Evolutionary conservation across 768 basidiomycete species (phyloP), one percentile per base, ranked within the genome.

Genomic region (Psilocybe cubensis): DNA sequence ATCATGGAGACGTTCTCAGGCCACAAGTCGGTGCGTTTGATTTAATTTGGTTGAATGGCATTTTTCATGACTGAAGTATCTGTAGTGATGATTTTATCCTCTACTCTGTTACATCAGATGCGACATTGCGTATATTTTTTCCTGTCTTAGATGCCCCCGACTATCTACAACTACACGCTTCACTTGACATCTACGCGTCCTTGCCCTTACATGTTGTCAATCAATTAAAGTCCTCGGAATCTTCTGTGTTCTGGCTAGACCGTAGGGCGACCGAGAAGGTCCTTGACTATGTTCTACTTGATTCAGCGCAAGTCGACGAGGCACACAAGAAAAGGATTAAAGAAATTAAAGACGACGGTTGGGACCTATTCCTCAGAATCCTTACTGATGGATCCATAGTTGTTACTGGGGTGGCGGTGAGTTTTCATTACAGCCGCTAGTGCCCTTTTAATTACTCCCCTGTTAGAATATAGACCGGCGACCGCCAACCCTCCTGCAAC

Each of bases 71-170:
- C 31, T 46, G 62, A 9, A 59, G n/a, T 28, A 23, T 56, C 31
- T 24, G 3, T 61, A 92, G 91, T 40, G 86, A 89, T 65, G 90
- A 92, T 67, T 76, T 88, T 2, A 85, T 89, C 53, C 77, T 96
- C 3, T 95, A 91, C 68, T 94, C 93, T 31, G 82, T 92, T 58
- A 93, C 95, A 12, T 83, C 85, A 23, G 91, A 95, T 64, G 84
- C 91, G 0, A 89, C 88, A 4, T 70, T 96, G 31, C 86, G 95
- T 21, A 85, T 97, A 65, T 96, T 92, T 70, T 75, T 91, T 29
- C 92, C 95, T 4, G 92, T 97, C 11, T 74, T 97, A 43, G 95
- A 97, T 69, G 85, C 87, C 14, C 93, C 94, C 11, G 85, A 87
- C 60, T 83, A 85, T 67, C 79, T 97, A 38, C 95, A 96, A 70